These are phyloP conservation scores for Aspergillus transmontanensis DNA, from an alignment of 2,329 filamentous ascomycete genomes.

Conservation along the genomic window DNA sequence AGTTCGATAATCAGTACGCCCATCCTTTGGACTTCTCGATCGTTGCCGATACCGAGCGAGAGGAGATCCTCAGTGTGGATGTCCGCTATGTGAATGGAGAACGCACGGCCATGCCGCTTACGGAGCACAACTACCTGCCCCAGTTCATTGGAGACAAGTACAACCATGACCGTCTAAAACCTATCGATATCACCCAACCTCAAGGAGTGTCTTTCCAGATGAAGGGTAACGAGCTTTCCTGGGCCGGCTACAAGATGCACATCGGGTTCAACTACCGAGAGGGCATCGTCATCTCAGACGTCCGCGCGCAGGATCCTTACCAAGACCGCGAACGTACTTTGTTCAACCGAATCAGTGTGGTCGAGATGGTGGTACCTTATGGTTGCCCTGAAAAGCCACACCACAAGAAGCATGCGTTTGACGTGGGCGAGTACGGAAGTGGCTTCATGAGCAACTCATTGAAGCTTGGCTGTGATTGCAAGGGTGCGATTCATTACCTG, in stretches of 20 bases:
- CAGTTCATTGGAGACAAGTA: conserved; percentile 4
- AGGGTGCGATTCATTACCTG: conserved; percentile 30
- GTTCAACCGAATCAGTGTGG: conserved; percentile 34
- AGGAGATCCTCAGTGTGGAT: conserved; percentile 33
- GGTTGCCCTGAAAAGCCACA: conserved; percentile 52
- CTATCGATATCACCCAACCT: conserved; percentile 32
- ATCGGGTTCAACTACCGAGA: conserved; percentile 55
- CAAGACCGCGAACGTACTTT: conserved; percentile 32
- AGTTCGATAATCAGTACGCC: conserved; percentile 36
- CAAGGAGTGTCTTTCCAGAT: conserved; percentile 33
- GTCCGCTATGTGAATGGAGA: conserved; percentile 6
- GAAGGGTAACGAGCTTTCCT: conserved; percentile 32
- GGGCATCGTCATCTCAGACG: conserved; percentile 59
- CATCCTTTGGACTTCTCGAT: conserved; percentile 32
- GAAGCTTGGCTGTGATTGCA: conserved; percentile 47
- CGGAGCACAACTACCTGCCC: conserved; percentile 7
- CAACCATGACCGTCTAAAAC: conserved; percentile 1
- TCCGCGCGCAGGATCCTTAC: conserved; percentile 30
- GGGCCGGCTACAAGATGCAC: conserved; percentile 39
- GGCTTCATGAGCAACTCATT: conserved; percentile 53
- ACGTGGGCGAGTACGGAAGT: conserved; percentile 50
- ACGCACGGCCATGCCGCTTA: background rate
- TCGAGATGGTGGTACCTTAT: conserved; percentile 36
- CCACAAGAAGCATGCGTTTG: conserved; percentile 51
- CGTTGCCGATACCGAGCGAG: conserved; percentile 30